Conservation (phyloP, 495 filamentous ascomycete species). For the Cryomyces minteri region DNA sequence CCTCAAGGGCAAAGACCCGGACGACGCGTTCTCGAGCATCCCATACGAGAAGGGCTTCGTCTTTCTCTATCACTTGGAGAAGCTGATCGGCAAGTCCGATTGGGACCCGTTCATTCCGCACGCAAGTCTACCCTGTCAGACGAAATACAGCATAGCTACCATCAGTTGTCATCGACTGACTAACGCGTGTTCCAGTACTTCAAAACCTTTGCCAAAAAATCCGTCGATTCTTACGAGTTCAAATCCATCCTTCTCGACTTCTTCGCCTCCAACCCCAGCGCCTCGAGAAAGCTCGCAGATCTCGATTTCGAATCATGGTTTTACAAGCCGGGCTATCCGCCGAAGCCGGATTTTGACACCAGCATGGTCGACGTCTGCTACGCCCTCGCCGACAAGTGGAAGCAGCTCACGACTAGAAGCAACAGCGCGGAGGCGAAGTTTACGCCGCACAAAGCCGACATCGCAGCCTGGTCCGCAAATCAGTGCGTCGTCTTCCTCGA, state of each 20-base stretch:
- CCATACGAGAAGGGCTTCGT: conserved; percentile 69
- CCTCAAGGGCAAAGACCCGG: conserved; percentile 79
- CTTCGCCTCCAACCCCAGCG: conserved; percentile 48
- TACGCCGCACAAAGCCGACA: conserved; percentile 46
- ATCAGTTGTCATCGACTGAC: not conserved
- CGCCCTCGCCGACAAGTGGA: conserved; percentile 63
- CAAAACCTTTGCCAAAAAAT: conserved; percentile 56
- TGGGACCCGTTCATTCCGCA: conserved; percentile 91
- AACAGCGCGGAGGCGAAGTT: conserved; percentile 25
- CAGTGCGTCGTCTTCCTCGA: conserved; percentile 86
- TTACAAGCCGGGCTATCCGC: conserved; percentile 67
- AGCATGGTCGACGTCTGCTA: conserved; percentile 76
- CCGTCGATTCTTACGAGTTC: conserved; percentile 85
- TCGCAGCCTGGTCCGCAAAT: conserved; percentile 56
- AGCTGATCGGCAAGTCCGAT: conserved; percentile 61
- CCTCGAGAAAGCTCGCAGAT: conserved; percentile 42
- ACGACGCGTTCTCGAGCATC: conserved; percentile 81
- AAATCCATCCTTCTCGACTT: conserved; percentile 71
- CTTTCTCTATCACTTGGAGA: conserved; percentile 72
- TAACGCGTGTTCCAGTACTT: conserved; percentile 43
- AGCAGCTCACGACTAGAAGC: conserved; percentile 20
- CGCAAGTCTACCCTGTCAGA: conserved; percentile 18
- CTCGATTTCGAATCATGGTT: conserved; percentile 85
- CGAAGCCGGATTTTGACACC: conserved; percentile 81
- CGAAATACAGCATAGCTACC: not conserved